Conservation (phyloP, 768 basidiomycete genomes). For the Tulasnella calospora region DNA sequence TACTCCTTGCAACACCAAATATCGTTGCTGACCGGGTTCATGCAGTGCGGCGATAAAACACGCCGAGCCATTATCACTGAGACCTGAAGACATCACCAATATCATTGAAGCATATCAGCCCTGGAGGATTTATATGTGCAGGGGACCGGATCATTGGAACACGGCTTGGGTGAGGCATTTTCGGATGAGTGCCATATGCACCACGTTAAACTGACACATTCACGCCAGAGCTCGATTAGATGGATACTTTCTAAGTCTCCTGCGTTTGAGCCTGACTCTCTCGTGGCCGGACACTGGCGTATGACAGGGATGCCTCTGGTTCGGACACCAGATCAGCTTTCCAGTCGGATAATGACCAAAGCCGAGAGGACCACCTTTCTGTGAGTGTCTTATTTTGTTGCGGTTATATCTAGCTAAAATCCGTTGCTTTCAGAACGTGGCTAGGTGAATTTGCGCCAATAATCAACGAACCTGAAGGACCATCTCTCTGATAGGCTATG, state of each 20-base stretch:
- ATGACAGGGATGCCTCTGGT: background rate
- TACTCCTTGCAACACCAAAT: background rate
- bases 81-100: background rate
- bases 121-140: background rate
- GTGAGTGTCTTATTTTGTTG: background rate
- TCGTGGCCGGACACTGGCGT: background rate
- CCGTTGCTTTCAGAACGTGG: no score
- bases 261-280: background rate
- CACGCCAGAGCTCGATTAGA: background rate
- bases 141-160: background rate
- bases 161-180: background rate
- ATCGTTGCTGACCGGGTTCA: background rate
- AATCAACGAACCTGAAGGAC: no score
- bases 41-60: background rate
- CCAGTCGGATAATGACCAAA: background rate
- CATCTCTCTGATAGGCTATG: no score
- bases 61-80: background rate
- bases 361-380: background rate
- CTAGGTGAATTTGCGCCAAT: no score
- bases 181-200: background rate
- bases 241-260: background rate
- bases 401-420: no score
- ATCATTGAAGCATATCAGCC: background rate
- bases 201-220: background rate
- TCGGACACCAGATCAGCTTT: background rate